Base-by-base conservation (phyloP, 139 green algal genomes). In the Chlamydomonas sp. region DNA sequence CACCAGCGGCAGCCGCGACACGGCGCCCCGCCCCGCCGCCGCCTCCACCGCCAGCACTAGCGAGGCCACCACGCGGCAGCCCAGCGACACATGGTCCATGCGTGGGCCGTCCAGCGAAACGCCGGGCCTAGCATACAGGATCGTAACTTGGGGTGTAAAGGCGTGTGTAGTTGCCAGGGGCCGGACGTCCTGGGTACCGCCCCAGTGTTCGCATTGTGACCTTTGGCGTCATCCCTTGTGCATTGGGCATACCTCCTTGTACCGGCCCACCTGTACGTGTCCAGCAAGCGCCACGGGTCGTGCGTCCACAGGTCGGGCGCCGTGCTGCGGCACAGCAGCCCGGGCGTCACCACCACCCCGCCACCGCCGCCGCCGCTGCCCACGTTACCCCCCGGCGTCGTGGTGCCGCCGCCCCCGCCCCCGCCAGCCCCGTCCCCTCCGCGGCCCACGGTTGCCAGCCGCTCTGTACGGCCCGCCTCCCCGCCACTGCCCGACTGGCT, bases 271-370 rank as follows among this genome's bases (percentile, higher is more conserved):
- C 71, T 79, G 82, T 86, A 61, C 59, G 71, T 57, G 18, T 91
- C 69, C 14, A 91, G 17, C 63, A 91, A 1, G 17, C 74, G 69
- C 88, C 88, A 91, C 3, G 72, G 87, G 75, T 90, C 87, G 1
- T 80, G 64, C 17, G 87, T 90, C 87, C 87, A 90, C 64, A 90
- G 59, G 77, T 90, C 87, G 7, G 71, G 71, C 31, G 82, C 82
- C 60, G 69, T 69, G 61, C 80, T 85, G 80, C 80, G 80, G 68
- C 69, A 69, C 68, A 85, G 14, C 15, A 78, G 63, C 58, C 80
- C 80, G 8, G 69, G 68, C 58, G 60, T 18, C 17, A 63, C 68
- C 3, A 49, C 16, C 57, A 63, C 3, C 5, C 63, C 80, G 67
- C 57, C 57, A 14, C 5, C 63, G 66, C 64, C 16, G 59, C 81